Percentiles rank a stretch among this genome's conserved stretches.
phyloP scores from a whole-genome alignment of 768 basidiomycete species.

The Tulasnella sp. region DNA sequence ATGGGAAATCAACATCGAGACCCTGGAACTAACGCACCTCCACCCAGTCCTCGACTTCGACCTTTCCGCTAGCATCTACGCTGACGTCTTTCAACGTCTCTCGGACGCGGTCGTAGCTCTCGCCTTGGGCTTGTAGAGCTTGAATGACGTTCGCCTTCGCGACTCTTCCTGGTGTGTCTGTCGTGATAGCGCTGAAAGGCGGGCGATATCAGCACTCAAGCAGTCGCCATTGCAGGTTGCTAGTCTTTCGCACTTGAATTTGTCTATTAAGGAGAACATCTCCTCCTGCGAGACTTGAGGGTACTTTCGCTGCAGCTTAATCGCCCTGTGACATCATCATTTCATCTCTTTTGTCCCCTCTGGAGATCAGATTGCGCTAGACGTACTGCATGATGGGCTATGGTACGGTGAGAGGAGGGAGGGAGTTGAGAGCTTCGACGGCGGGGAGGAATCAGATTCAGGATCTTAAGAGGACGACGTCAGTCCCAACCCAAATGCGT shows the following conservation, averaged over 20 bases:
- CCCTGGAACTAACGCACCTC: constrained; percentile 55
- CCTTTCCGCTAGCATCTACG: constrained; percentile 90
- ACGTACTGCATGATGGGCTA: constrained; percentile 19
- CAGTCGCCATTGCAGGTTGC: constrained; percentile 10
- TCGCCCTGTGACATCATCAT: constrained; percentile 41
- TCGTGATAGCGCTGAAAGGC: constrained; percentile 57
- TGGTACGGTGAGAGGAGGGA: not conserved
- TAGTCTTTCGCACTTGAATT: constrained; percentile 78
- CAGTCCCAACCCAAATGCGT: constrained; percentile 16
- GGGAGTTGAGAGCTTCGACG: not conserved
- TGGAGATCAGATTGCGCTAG: not conserved
- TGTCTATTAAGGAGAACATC: constrained; percentile 89
- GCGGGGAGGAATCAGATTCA: constrained; percentile 18
- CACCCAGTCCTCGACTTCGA: constrained; percentile 97
- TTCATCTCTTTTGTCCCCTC: not conserved
- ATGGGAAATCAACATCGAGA: not conserved
- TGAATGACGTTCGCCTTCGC: constrained; percentile 80
- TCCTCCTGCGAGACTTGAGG: constrained; percentile 89
- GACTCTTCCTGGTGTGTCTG: constrained; percentile 76
- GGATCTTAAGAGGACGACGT: not conserved
- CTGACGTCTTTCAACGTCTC: constrained; percentile 84
- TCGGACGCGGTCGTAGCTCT: constrained; percentile 50
- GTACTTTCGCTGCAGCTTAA: constrained; percentile 87
- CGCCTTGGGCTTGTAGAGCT: constrained; percentile 70
- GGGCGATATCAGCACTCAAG: constrained; percentile 22